Evolutionary conservation across 768 basidiomycete genomes (phyloP).

Genomic region (Lactifluus subvellereus): DNA sequence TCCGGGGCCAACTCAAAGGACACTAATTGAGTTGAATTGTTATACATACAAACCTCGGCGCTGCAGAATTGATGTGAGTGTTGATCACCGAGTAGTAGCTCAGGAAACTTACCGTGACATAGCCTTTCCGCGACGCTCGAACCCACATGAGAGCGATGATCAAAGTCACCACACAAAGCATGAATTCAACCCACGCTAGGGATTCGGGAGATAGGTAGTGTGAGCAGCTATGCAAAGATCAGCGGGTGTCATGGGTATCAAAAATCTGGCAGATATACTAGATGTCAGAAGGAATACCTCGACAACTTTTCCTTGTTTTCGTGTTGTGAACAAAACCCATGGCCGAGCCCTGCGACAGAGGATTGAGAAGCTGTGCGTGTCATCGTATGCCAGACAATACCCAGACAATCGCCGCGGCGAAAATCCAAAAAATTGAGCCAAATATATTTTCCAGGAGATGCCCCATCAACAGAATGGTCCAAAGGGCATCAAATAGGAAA

Average conservation of each 20-base stretch:
- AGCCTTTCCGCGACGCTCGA: constrained; percentile 23
- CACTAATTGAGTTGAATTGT: neutral
- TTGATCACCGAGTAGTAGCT: neutral
- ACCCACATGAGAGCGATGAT: constrained; percentile 51
- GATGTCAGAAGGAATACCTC: neutral
- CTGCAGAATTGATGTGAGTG: neutral
- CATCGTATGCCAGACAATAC: constrained; percentile 34
- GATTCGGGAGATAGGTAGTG: constrained; percentile 70
- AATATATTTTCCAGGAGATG: constrained; percentile 72
- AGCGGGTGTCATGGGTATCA: neutral
- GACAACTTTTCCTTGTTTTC: constrained; percentile 1
- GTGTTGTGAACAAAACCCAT: constrained; percentile 57
- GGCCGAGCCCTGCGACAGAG: constrained; percentile 48
- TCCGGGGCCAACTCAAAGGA: neutral
- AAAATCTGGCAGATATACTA: neutral
- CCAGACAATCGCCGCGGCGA: constrained; percentile 62
- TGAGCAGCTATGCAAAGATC: constrained; percentile 45
- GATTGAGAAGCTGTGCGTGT: constrained; percentile 4
- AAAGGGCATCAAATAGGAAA: constrained; percentile 58
- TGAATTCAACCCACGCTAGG: constrained; percentile 71
- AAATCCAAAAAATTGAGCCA: constrained; percentile 70
- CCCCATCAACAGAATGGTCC: constrained; percentile 76
- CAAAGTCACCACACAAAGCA: constrained; percentile 51
- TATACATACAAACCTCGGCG: constrained; percentile 9
- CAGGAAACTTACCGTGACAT: constrained; percentile 10